Evolutionary conservation across 2,329 filamentous ascomycete genomes (phyloP).

Genomic region (Colletotrichum phormii): DNA sequence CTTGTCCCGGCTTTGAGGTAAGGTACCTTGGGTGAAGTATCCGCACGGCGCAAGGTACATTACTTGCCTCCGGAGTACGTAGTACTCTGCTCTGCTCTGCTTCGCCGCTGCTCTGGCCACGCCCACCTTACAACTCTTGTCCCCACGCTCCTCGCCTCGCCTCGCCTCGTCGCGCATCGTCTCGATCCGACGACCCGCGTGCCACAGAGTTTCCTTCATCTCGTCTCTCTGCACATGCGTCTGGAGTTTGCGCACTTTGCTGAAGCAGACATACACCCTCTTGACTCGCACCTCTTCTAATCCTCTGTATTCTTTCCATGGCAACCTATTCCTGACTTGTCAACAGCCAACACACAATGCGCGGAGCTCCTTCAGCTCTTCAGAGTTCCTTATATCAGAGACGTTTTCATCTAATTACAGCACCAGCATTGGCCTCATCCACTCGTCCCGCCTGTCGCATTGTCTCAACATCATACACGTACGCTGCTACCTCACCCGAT

Average conservation of each 20-base stretch:
- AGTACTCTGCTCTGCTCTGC: neutral
- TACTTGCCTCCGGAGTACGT: neutral
- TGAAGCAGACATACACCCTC: neutral
- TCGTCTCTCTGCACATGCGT: neutral
- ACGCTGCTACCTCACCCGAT: slow-evolving; percentile 7
- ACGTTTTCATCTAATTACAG: neutral
- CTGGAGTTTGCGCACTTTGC: neutral
- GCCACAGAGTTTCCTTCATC: slow-evolving; percentile 5
- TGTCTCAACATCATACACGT: slow-evolving; percentile 19
- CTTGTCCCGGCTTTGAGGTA: neutral
- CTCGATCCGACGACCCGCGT: slow-evolving; percentile 16
- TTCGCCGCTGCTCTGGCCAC: neutral
- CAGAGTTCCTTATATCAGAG: neutral
- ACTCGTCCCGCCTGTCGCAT: neutral
- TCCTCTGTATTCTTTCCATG: neutral
- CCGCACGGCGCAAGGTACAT: neutral
- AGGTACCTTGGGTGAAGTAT: neutral
- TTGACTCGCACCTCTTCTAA: neutral
- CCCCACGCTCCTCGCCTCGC: slow-evolving; percentile 20
- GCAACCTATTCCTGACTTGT: neutral
- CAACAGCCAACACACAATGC: neutral
- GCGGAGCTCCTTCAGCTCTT: neutral
- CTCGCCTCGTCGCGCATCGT: neutral
- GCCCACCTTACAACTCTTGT: neutral
- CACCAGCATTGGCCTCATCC: neutral